A percentile compares a stretch with the other conserved stretches of the same genome.
Conservation (phyloP, 2,329 filamentous ascomycete species). For the Cercospora sp. region DNA sequence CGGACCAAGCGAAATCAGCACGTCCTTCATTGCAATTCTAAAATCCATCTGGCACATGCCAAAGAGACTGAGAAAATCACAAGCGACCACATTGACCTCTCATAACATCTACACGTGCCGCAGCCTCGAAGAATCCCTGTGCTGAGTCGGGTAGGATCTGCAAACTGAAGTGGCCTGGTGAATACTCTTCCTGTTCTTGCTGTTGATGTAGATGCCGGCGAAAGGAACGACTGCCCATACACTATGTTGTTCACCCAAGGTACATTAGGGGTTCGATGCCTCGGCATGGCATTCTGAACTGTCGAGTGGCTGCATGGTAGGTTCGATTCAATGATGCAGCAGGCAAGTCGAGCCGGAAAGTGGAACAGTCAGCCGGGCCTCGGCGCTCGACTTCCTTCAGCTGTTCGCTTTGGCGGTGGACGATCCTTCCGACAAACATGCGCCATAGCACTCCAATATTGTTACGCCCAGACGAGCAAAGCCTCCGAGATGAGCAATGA, state of each 20-base stretch:
- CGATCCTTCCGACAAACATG: not conserved
- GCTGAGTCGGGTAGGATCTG: too few species aligned
- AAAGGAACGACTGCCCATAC: too few species aligned
- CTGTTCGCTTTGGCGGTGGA: not conserved
- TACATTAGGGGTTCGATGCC: not conserved
- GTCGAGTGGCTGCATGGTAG: not conserved
- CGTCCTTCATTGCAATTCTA: too few species aligned
- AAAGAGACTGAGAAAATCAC: too few species aligned
- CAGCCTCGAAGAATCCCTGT: too few species aligned
- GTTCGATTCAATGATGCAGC: not conserved
- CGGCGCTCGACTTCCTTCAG: not conserved
- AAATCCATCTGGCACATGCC: too few species aligned
- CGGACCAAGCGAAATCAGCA: too few species aligned
- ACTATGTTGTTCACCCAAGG: not conserved
- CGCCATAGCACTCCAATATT: not conserved
- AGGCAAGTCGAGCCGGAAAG: not conserved
- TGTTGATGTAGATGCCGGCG: too few species aligned
- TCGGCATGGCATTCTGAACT: not conserved
- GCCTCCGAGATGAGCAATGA: not conserved
- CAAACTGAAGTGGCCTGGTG: too few species aligned
- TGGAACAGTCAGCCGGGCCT: not conserved
- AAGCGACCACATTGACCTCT: too few species aligned
- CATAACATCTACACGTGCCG: too few species aligned
- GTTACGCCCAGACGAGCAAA: not conserved
- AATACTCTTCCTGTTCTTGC: too few species aligned